These are phyloP conservation scores for Penicillium verhagenii DNA, from an alignment of 495 filamentous ascomycete species.

Conservation along the genomic window DNA sequence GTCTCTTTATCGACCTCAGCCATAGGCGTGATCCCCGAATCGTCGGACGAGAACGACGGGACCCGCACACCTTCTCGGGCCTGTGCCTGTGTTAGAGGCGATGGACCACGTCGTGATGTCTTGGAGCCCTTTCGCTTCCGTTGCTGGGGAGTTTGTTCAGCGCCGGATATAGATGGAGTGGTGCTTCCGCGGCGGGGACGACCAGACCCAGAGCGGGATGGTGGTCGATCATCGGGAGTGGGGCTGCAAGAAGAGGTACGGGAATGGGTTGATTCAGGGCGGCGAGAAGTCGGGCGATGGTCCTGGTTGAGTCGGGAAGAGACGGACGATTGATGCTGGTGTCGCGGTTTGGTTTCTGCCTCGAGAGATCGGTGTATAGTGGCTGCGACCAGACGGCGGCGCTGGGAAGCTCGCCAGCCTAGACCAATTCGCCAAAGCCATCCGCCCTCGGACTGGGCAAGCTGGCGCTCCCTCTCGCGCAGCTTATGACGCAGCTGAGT, in stretches of 20 bases:
- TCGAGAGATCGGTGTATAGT: slow-evolving; percentile 28
- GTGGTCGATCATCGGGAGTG: slow-evolving; percentile 45
- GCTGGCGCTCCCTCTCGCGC: slow-evolving; percentile 59
- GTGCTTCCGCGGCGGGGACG: slow-evolving; percentile 40
- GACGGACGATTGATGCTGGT: slow-evolving; percentile 33
- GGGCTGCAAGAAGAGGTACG: slow-evolving; percentile 51
- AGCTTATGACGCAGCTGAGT: slow-evolving; percentile 67
- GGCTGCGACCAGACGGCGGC: slow-evolving; percentile 34
- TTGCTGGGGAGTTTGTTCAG: slow-evolving; percentile 31
- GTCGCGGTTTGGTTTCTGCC: slow-evolving; percentile 19
- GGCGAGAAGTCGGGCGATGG: slow-evolving; percentile 28
- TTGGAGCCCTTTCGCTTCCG: slow-evolving; percentile 39
- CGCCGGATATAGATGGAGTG: slow-evolving; percentile 26
- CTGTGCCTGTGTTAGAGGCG: slow-evolving; percentile 46
- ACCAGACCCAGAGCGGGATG: slow-evolving; percentile 36
- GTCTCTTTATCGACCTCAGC: slow-evolving; percentile 26
- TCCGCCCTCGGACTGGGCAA: slow-evolving; percentile 65
- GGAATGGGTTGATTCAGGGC: slow-evolving; percentile 46
- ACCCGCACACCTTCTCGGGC: slow-evolving; percentile 40
- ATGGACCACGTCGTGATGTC: slow-evolving; percentile 35
- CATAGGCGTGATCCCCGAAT: slow-evolving; percentile 27
- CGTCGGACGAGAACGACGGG: slow-evolving; percentile 41
- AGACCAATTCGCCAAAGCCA: slow-evolving; percentile 74
- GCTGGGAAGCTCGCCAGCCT: slow-evolving; percentile 62
- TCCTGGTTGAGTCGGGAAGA: slow-evolving; percentile 37